phyloP scores from a whole-genome alignment of 345 rosid species.

The Ceriops decandra region DNA sequence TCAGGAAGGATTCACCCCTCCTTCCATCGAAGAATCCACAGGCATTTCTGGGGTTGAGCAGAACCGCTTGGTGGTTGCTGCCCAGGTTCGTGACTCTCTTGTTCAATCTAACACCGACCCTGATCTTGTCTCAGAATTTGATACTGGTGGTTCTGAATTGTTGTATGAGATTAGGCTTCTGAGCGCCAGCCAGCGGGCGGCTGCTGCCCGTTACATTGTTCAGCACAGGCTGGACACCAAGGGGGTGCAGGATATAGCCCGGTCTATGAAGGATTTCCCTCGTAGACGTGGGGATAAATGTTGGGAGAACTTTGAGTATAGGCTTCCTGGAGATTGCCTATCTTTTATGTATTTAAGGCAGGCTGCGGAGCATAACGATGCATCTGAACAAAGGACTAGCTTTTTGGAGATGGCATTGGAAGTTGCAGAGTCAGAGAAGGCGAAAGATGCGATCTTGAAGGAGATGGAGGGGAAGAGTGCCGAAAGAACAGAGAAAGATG shows the following conservation, averaged over 20 bases:
- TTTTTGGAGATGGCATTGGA: constrained; percentile 56
- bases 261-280: constrained; percentile 81
- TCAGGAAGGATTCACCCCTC: constrained; percentile 72
- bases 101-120: constrained; percentile 53
- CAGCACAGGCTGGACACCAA: constrained; percentile 38
- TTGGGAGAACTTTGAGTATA: constrained; percentile 57
- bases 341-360: constrained; percentile 74
- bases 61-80: constrained; percentile 71
- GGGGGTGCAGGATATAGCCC: constrained; percentile 71
- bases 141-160: constrained; percentile 66
- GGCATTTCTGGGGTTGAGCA: constrained; percentile 85
- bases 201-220: constrained; percentile 50
- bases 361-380: constrained; percentile 52
- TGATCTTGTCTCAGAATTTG: constrained; percentile 53
- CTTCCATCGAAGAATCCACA: constrained; percentile 66
- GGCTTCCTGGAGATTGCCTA: constrained; percentile 71
- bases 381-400: constrained; percentile 44
- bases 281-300: constrained; percentile 58
- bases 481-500: constrained; percentile 27
- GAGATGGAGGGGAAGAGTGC: constrained; percentile 45
- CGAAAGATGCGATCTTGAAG: constrained; percentile 35
- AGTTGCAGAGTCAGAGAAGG: constrained; percentile 61
- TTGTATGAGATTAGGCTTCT: constrained; percentile 76
- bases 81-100: constrained; percentile 68
- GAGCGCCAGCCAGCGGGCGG: constrained; percentile 52